Conservation (phyloP, 2,329 filamentous ascomycete genomes). For the Aspergillus ustus region DNA sequence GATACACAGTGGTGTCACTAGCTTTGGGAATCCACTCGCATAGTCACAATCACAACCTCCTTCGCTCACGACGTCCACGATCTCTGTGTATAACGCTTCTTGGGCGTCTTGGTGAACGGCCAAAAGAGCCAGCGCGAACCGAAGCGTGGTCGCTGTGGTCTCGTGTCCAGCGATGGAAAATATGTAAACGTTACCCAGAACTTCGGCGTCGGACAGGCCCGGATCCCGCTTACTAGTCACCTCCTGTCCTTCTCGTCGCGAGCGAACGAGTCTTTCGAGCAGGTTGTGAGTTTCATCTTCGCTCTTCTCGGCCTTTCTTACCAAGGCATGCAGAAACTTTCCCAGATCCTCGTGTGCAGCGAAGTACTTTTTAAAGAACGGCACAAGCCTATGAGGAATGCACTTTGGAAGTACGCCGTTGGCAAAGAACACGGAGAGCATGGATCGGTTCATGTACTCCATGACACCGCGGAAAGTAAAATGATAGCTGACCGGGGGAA, state of each 20-base stretch:
- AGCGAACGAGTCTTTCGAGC: neutral
- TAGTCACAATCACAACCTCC: too few species aligned
- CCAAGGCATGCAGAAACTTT: neutral
- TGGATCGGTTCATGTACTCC: neutral
- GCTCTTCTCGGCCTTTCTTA: neutral
- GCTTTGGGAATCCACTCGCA: neutral
- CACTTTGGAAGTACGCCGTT: neutral
- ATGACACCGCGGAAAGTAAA: neutral
- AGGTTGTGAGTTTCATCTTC: neutral
- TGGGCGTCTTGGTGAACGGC: neutral
- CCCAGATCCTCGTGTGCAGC: neutral
- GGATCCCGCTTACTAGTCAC: constrained; percentile 2
- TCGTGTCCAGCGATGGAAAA: neutral
- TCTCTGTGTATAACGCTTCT: neutral
- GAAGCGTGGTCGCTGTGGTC: neutral
- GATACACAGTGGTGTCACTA: neutral
- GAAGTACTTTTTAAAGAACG: neutral
- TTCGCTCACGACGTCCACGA: neutral
- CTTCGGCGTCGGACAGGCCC: neutral
- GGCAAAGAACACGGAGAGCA: neutral
- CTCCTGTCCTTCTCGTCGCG: neutral
- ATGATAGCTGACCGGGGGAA: neutral
- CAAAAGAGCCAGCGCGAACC: neutral
- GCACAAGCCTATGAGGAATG: neutral
- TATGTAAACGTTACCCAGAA: neutral